These are phyloP conservation scores for Mangifera indica DNA, from an alignment of 345 rosid species.

Conservation along the genomic window DNA sequence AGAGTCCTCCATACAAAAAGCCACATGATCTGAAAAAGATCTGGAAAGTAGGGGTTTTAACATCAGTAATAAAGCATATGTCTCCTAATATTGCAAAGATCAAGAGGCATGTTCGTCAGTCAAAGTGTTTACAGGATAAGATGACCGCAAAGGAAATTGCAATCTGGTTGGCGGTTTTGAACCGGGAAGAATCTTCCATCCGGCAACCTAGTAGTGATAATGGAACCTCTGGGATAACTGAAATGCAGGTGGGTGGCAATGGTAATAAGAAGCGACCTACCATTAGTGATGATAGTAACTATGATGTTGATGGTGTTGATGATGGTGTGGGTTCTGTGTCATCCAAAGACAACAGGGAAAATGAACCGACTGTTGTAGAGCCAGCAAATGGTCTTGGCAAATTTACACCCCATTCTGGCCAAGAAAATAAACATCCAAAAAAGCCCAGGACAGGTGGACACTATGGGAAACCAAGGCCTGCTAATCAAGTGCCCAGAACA, in stretches of 20 bases:
- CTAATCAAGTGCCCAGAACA: conserved; percentile 33
- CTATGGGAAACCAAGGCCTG: conserved; percentile 31
- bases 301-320: conserved; percentile 77
- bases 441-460: conserved; percentile 51
- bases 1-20: conserved; percentile 85
- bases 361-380: conserved; percentile 39
- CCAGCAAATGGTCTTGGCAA: conserved; percentile 21
- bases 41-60: conserved; percentile 97
- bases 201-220: conserved; percentile 84
- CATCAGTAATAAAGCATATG: conserved; percentile 97
- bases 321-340: conserved; percentile 75
- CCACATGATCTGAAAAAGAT: conserved; percentile 98
- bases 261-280: conserved; percentile 46
- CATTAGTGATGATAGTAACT: conserved; percentile 66
- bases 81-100: conserved; percentile 94
- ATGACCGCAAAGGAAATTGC: conserved; percentile 99
- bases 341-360: conserved; percentile 66
- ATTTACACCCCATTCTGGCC: conserved; percentile 24
- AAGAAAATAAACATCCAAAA: conserved; percentile 41
- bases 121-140: conserved; percentile 98
- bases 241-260: conserved; percentile 43
- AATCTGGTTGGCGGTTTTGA: conserved; percentile 90
- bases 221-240: conserved; percentile 81
- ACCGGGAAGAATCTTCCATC: conserved; percentile 73
- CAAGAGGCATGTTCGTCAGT: conserved; percentile 84